Evolutionary conservation across 805 yeast genomes (phyloP).

Genomic region (Zygosaccharomyces bisporus): DNA sequence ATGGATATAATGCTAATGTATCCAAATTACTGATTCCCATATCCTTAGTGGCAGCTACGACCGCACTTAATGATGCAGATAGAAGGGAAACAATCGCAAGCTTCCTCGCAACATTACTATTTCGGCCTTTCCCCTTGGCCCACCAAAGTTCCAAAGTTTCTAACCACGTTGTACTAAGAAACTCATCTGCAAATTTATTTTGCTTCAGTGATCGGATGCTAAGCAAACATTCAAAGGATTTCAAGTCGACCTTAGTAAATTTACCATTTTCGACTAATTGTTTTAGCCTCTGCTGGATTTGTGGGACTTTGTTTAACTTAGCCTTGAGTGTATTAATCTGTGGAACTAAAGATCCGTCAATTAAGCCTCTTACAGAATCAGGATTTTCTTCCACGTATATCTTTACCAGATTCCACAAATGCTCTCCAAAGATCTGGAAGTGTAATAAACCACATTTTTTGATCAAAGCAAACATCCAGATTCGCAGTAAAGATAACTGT

Average conservation of each 20-base stretch:
- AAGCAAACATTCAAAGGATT: constrained; percentile 43
- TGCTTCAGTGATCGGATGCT: constrained; percentile 26
- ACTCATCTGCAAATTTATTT: constrained; percentile 47
- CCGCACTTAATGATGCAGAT: constrained; percentile 43
- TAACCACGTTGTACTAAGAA: constrained; percentile 55
- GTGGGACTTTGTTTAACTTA: constrained; percentile 34
- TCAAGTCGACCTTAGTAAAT: constrained; percentile 45
- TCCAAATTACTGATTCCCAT: constrained; percentile 44
- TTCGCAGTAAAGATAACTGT: constrained; percentile 48
- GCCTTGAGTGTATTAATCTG: constrained; percentile 30
- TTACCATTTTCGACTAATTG: constrained; percentile 45
- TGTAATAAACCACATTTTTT: constrained; percentile 52
- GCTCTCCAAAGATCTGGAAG: constrained; percentile 54
- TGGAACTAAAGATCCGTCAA: constrained; percentile 47
- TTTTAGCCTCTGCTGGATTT: constrained; percentile 52
- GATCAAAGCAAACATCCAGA: constrained; percentile 48
- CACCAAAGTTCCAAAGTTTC: constrained; percentile 55
- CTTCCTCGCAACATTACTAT: constrained; percentile 44
- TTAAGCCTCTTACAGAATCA: constrained; percentile 45
- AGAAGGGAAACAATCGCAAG: constrained; percentile 51
- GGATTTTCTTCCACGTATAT: constrained; percentile 48
- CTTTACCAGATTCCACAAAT: constrained; percentile 61
- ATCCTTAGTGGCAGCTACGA: constrained; percentile 40
- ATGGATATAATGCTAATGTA: constrained; percentile 47
- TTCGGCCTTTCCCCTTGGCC: constrained; percentile 52